Percentiles rank a stretch among this genome's conserved stretches.
phyloP scores from a whole-genome alignment of 2,329 filamentous ascomycete genomes.

The Taxawa tesnikishii region DNA sequence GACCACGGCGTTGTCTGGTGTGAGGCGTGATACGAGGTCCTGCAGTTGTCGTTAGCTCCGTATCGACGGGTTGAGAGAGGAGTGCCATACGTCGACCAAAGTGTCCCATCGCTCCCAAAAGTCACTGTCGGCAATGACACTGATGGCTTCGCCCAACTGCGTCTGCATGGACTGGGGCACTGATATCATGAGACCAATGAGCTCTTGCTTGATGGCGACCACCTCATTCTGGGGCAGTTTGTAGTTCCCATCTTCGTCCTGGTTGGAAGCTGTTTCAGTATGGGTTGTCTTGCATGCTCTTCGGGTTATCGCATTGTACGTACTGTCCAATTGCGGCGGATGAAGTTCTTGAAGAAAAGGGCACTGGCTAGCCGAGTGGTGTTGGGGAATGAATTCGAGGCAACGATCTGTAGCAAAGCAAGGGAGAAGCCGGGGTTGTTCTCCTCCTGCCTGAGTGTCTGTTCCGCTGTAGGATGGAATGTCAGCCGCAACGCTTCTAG shows the following conservation, averaged over 20 bases:
- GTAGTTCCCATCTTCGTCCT: slow-evolving; percentile 89
- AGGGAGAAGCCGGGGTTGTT: slow-evolving; percentile 79
- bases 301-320: slow-evolving; percentile 18
- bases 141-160: slow-evolving; percentile 92
- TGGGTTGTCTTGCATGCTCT: slow-evolving; percentile 1
- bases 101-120: slow-evolving; percentile 96
- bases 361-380: slow-evolving; percentile 80
- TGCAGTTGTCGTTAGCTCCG: too few species aligned
- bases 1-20: slow-evolving; percentile 64
- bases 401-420: slow-evolving; percentile 76
- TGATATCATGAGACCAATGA: slow-evolving; percentile 93
- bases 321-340: slow-evolving; percentile 82
- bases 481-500: too few species aligned
- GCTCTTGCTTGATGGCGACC: slow-evolving; percentile 78
- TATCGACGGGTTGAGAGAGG: slow-evolving; percentile 15
- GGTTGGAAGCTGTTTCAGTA: too few species aligned
- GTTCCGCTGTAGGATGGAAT: slow-evolving; percentile 56
- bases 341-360: slow-evolving; percentile 97
- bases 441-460: slow-evolving; percentile 65
- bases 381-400: slow-evolving; percentile 55
- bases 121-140: slow-evolving; percentile 93
- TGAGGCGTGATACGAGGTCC: slow-evolving; percentile 82
- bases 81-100: slow-evolving; percentile 71
- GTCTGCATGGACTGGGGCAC: slow-evolving; percentile 79
- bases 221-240: slow-evolving; percentile 78